A percentile compares a stretch with the other conserved stretches of the same genome.
Conservation (phyloP, 441 rosid species). For the California macrophylla region DNA sequence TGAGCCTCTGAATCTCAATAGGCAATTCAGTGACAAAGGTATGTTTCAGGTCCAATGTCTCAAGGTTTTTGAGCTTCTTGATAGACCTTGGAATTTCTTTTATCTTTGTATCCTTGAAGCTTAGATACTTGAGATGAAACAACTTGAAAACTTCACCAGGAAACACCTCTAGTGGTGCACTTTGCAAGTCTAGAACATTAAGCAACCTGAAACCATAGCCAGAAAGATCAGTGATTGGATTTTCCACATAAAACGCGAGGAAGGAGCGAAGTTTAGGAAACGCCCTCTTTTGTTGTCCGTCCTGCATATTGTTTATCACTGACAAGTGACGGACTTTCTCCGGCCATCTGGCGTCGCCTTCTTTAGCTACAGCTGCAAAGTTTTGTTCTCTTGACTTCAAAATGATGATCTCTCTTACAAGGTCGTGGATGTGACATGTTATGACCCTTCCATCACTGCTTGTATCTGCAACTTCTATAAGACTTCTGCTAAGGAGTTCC, state of each 20-base stretch:
- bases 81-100: slow-evolving; percentile 25
- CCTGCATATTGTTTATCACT: slow-evolving; percentile 21
- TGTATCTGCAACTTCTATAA: slow-evolving; percentile 23
- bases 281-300: slow-evolving; percentile 10
- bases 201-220: slow-evolving; percentile 11
- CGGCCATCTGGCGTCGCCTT: slow-evolving; percentile 19
- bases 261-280: slow-evolving; percentile 30
- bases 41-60: slow-evolving; percentile 36
- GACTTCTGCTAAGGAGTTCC: slow-evolving; percentile 25
- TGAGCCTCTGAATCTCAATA: slow-evolving; percentile 19
- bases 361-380: slow-evolving; percentile 26
- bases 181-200: slow-evolving; percentile 28
- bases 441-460: slow-evolving; percentile 27
- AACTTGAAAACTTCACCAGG: slow-evolving; percentile 20
- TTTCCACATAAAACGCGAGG: background rate
- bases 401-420: slow-evolving; percentile 25
- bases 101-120: slow-evolving; percentile 26
- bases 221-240: slow-evolving; percentile 5
- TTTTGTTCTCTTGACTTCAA: slow-evolving; percentile 24
- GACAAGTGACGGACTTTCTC: slow-evolving; percentile 36
- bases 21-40: slow-evolving; percentile 29
- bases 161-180: slow-evolving; percentile 16
- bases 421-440: slow-evolving; percentile 24
- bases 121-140: slow-evolving; percentile 23
- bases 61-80: slow-evolving; percentile 27